Conservation (phyloP, 202 grass and related monocot species). For the Setaria italica region DNA sequence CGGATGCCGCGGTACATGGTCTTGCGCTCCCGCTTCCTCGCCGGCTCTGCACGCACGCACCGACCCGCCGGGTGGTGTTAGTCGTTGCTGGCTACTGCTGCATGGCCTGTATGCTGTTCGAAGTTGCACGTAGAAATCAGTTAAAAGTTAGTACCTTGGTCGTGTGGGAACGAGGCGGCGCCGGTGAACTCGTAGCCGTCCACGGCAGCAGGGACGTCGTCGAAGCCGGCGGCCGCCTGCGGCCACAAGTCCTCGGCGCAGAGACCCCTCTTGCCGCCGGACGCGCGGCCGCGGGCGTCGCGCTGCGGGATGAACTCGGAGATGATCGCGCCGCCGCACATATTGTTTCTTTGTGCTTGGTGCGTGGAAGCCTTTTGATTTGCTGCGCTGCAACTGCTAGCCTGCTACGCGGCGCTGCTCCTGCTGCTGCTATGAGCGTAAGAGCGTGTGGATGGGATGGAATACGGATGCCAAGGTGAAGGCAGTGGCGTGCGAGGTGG, state of each 20-base stretch:
- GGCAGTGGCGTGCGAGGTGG: not conserved
- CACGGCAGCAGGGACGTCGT: not conserved
- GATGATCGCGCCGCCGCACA: conserved; percentile 67
- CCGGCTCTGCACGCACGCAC: conserved; percentile 36
- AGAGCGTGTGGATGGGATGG: not conserved
- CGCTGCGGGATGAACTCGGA: conserved; percentile 56
- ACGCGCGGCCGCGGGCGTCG: not conserved
- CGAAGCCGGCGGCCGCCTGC: not conserved
- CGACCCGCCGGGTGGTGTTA: too few species aligned
- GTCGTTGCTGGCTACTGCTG: too few species aligned
- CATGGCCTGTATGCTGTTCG: too few species aligned
- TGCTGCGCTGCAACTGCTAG: too few species aligned
- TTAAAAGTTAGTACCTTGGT: not conserved
- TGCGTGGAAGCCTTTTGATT: too few species aligned
- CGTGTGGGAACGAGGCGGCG: not conserved
- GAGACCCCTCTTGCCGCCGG: conserved; percentile 25
- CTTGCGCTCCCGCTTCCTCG: conserved; percentile 61
- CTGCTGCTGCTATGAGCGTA: too few species aligned
- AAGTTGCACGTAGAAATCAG: not conserved
- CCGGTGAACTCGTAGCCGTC: not conserved
- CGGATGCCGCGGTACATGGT: conserved; percentile 70
- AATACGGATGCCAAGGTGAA: not conserved
- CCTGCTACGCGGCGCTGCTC: too few species aligned
- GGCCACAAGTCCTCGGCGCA: conserved; percentile 54
- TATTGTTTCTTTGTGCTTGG: not conserved